Percentiles rank a stretch among this genome's conserved stretches.
These are phyloP conservation scores for Boletus sensibilis DNA, from an alignment of 768 basidiomycete species.

Conservation along the genomic window DNA sequence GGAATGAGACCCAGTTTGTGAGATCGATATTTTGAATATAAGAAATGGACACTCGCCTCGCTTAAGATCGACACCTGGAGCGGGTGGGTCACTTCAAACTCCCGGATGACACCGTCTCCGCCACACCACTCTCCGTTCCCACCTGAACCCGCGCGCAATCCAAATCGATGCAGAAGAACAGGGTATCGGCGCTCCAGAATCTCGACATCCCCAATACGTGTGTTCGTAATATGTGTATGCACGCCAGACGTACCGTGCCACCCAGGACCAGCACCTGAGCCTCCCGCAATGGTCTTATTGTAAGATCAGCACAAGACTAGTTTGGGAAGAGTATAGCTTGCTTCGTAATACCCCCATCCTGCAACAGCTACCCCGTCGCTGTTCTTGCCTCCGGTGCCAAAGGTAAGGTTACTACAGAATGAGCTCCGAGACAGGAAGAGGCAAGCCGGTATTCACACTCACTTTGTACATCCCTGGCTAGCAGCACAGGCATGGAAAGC, in stretches of 20 bases:
- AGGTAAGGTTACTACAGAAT: constrained; percentile 72
- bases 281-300: constrained; percentile 80
- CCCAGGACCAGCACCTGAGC: constrained; percentile 82
- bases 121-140: constrained; percentile 74
- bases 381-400: constrained; percentile 86
- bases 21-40: background rate
- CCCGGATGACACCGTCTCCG: constrained; percentile 82
- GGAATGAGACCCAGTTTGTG: background rate
- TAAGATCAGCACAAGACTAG: background rate
- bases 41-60: constrained; percentile 51
- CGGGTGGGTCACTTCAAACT: constrained; percentile 76
- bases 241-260: constrained; percentile 95
- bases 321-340: constrained; percentile 20
- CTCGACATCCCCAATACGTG: constrained; percentile 90
- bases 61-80: constrained; percentile 88
- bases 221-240: constrained; percentile 92
- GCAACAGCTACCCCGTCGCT: constrained; percentile 68
- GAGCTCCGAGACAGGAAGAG: background rate
- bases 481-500: constrained; percentile 92
- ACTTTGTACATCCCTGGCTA: constrained; percentile 94
- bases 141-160: constrained; percentile 64
- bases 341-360: constrained; percentile 93
- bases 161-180: constrained; percentile 83
- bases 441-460: constrained; percentile 21
- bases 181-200: constrained; percentile 93